Conservation (phyloP, 768 basidiomycete genomes). For the Dentipellis fragilis region DNA sequence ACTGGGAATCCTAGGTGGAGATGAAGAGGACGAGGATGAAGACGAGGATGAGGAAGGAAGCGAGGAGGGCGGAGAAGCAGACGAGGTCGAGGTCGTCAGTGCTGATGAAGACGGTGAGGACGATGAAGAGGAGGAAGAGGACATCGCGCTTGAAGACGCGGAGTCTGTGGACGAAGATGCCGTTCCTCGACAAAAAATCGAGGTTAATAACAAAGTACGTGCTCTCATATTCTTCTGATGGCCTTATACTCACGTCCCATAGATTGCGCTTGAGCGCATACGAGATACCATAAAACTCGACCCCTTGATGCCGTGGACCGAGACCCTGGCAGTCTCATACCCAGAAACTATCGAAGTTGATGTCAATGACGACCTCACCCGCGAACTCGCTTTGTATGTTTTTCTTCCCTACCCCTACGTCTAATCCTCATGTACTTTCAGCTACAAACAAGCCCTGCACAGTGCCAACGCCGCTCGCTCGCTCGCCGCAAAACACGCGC, state of each 20-base stretch:
- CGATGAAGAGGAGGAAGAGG: slow-evolving; percentile 28
- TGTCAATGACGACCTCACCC: slow-evolving; percentile 81
- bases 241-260: not conserved
- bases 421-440: slow-evolving; percentile 20
- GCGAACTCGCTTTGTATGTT: slow-evolving; percentile 91
- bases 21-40: slow-evolving; percentile 1
- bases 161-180: slow-evolving; percentile 71
- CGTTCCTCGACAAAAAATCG: slow-evolving; percentile 73
- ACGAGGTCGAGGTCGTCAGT: slow-evolving; percentile 18
- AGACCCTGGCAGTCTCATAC: slow-evolving; percentile 65
- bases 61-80: slow-evolving; percentile 13
- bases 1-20: slow-evolving; percentile 26
- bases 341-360: slow-evolving; percentile 68
- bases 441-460: slow-evolving; percentile 93
- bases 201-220: slow-evolving; percentile 70
- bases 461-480: slow-evolving; percentile 64
- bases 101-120: slow-evolving; percentile 23
- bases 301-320: slow-evolving; percentile 71
- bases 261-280: slow-evolving; percentile 77
- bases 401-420: not conserved
- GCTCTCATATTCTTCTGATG: not conserved
- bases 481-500: slow-evolving; percentile 67
- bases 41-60: slow-evolving; percentile 14
- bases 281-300: slow-evolving; percentile 70
- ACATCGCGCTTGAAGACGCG: slow-evolving; percentile 58